These are phyloP conservation scores for Lotus japonicus DNA, from an alignment of 306 rosid species.

Conservation along the genomic window DNA sequence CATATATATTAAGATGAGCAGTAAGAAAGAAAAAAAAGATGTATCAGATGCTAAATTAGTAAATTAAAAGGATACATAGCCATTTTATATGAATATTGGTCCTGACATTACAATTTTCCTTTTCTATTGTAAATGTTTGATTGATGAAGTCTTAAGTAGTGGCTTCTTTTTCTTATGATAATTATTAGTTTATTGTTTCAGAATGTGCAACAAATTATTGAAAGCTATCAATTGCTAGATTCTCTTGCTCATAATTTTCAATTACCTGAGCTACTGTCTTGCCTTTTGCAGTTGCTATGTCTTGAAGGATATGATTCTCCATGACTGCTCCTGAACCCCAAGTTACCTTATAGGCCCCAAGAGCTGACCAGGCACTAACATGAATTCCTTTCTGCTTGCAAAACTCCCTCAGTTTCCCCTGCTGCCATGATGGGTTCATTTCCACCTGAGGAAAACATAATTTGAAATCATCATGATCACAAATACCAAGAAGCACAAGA, in stretches of 20 bases:
- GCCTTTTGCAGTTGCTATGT: constrained; percentile 33
- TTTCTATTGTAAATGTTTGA: not conserved
- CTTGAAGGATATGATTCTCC: constrained; percentile 40
- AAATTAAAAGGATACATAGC: too few relatives aligned
- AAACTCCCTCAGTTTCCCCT: constrained; percentile 32
- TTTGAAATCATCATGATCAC: not conserved
- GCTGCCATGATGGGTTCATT: constrained; percentile 54
- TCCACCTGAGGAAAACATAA: constrained; percentile 31
- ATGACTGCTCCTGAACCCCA: constrained; percentile 52
- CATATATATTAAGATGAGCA: not conserved
- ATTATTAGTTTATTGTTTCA: not conserved
- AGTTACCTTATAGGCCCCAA: constrained; percentile 34
- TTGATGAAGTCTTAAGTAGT: not conserved
- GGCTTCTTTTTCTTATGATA: not conserved
- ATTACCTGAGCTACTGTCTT: constrained; percentile 44
- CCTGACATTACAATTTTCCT: not conserved
- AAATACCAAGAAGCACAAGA: not conserved
- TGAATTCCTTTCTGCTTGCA: constrained; percentile 40
- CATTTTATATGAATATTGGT: not conserved
- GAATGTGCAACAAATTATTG: not conserved
- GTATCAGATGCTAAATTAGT: too few relatives aligned
- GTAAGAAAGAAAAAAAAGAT: too few relatives aligned
- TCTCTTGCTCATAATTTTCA: not conserved
- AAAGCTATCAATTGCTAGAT: not conserved
- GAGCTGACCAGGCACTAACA: constrained; percentile 53